Conservation (phyloP, 345 rosid species). For the Citrus inodora region DNA sequence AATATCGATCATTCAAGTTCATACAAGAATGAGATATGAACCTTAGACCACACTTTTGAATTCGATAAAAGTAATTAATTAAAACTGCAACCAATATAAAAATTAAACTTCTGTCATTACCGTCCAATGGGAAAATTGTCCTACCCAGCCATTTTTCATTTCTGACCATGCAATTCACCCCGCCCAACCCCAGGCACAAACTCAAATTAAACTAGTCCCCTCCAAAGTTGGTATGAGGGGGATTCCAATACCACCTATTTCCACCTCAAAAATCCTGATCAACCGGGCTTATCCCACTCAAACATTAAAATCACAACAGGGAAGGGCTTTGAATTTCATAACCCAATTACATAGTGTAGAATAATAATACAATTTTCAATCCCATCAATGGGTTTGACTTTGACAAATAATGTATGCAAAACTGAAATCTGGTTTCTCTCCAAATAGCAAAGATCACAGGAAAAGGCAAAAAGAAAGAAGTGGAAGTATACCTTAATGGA, state of each 20-base stretch:
- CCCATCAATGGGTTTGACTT: background rate
- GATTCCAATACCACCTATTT: background rate
- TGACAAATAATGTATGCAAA: background rate
- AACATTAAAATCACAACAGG: background rate
- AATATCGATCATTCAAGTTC: constrained; percentile 12
- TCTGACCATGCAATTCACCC: background rate
- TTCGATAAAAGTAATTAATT: background rate
- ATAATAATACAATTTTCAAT: background rate
- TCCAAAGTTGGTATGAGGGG: background rate
- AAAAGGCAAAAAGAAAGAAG: background rate
- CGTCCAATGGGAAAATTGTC: constrained; percentile 6
- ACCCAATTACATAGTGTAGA: background rate
- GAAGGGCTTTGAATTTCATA: background rate
- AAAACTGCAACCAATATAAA: background rate
- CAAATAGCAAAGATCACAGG: background rate
- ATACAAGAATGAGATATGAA: background rate
- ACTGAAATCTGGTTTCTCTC: background rate
- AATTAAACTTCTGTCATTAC: background rate
- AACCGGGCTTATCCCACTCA: background rate
- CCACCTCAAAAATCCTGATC: background rate
- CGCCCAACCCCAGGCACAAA: background rate
- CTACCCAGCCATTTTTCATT: background rate
- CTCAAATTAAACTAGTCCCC: background rate
- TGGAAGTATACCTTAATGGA: constrained; percentile 67
- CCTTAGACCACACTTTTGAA: background rate